These are phyloP conservation scores for Fusarium mexicanum DNA, from an alignment of 2,329 filamentous ascomycete species.

Conservation along the genomic window DNA sequence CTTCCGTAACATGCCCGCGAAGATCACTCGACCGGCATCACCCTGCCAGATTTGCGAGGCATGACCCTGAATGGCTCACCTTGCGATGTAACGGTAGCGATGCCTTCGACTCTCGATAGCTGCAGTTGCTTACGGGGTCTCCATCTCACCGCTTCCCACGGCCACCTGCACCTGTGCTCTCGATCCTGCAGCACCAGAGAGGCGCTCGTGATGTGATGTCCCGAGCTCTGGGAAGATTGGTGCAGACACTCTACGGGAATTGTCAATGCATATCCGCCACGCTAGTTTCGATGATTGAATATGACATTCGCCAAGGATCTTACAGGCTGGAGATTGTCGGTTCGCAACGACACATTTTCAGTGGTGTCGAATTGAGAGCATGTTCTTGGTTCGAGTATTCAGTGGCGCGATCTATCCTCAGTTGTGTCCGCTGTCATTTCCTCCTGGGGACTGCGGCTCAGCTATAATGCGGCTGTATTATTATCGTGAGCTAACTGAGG, in stretches of 20 bases:
- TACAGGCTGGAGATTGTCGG: not conserved
- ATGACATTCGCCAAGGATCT: conserved; percentile 4
- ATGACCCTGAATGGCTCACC: conserved; percentile 20
- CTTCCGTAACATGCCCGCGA: conserved; percentile 16
- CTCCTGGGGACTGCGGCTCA: conserved; percentile 1
- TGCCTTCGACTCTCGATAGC: not conserved
- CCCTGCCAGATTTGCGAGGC: conserved; percentile 33
- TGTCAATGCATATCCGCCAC: conserved; percentile 12
- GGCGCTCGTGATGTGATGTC: conserved; percentile 13
- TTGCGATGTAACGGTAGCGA: conserved; percentile 28
- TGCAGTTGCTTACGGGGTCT: not conserved
- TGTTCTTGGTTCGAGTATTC: not conserved
- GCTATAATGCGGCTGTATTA: not conserved
- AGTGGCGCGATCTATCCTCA: conserved; percentile 6
- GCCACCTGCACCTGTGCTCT: conserved; percentile 3
- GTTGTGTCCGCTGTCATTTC: not conserved
- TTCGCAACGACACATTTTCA: not conserved
- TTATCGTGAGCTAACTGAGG: not conserved
- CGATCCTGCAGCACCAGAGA: conserved; percentile 12
- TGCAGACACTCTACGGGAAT: conserved; percentile 12
- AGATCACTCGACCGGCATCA: conserved; percentile 27
- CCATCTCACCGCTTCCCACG: conserved; percentile 28
- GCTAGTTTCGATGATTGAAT: conserved; percentile 6
- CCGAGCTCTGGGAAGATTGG: not conserved
- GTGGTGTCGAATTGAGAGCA: not conserved